phyloP scores from a whole-genome alignment of 108 stramenopile species.

The Fistulifera pelliculosa region DNA sequence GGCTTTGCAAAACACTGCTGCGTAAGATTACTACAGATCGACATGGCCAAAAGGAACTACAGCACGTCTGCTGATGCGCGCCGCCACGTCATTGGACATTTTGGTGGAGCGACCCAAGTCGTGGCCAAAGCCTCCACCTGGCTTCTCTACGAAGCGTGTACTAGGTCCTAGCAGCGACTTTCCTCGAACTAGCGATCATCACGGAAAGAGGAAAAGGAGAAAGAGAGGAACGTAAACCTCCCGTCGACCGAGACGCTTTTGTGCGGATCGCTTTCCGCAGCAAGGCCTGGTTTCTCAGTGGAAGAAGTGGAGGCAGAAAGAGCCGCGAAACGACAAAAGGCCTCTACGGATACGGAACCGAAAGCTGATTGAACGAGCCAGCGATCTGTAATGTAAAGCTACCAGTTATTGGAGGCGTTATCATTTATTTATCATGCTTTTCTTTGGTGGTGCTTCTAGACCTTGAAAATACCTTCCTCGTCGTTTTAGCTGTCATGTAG shows the following conservation, averaged over 20 bases:
- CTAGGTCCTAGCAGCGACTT: slow-evolving; percentile 54
- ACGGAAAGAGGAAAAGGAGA: not conserved
- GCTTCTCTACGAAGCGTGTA: slow-evolving; percentile 56
- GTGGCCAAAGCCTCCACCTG: slow-evolving; percentile 70
- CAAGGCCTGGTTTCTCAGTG: slow-evolving; percentile 48
- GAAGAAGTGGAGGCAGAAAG: slow-evolving; percentile 63
- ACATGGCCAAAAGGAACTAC: slow-evolving; percentile 58
- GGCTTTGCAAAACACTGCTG: slow-evolving; percentile 59
- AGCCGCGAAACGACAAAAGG: slow-evolving; percentile 21
- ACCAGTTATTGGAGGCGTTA: no score
- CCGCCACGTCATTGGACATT: slow-evolving; percentile 59
- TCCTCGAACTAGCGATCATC: slow-evolving; percentile 1
- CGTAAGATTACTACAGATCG: slow-evolving; percentile 68
- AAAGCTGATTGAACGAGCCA: no score
- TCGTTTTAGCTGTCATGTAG: no score
- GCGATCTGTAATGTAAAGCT: no score
- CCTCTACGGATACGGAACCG: not conserved
- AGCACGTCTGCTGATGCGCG: slow-evolving; percentile 53
- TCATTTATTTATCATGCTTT: no score
- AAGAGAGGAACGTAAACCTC: not conserved
- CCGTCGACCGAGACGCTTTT: slow-evolving; percentile 7
- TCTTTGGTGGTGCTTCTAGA: no score
- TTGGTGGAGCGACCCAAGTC: slow-evolving; percentile 58
- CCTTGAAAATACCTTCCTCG: no score
- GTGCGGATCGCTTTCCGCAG: slow-evolving; percentile 22